A percentile compares a stretch with the other conserved stretches of the same genome.
Evolutionary conservation across 1,284 basidiomycete species (phyloP).

Genomic region (Cutaneotrichosporon spelunceum): DNA sequence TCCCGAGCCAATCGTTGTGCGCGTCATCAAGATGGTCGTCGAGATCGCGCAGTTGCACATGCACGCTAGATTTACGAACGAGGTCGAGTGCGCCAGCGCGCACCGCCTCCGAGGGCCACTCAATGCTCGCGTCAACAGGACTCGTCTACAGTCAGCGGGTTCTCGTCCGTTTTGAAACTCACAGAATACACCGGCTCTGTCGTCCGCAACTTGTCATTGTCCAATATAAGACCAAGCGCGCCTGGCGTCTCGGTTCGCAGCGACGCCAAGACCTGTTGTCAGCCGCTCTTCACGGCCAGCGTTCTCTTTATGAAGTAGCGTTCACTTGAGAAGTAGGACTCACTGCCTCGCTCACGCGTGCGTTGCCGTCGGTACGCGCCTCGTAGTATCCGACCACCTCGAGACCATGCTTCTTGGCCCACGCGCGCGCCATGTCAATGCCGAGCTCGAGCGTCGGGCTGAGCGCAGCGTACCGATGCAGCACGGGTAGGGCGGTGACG

Average conservation of each 20-base stretch:
- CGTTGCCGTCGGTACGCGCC: constrained; percentile 21
- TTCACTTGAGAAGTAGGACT: not conserved
- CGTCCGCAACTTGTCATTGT: constrained; percentile 39
- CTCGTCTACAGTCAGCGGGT: constrained; percentile 6
- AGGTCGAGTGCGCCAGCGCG: constrained; percentile 29
- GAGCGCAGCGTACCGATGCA: constrained; percentile 50
- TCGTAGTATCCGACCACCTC: constrained; percentile 46
- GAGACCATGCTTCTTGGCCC: constrained; percentile 20
- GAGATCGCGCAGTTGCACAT: constrained; percentile 41
- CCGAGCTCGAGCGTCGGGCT: constrained; percentile 46
- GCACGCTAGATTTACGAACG: constrained; percentile 32
- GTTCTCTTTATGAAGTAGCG: no score
- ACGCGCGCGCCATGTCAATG: constrained; percentile 39
- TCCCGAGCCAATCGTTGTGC: constrained; percentile 24
- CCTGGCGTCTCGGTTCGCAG: not conserved
- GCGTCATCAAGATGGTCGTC: constrained; percentile 51
- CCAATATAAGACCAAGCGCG: constrained; percentile 19
- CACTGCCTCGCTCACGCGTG: constrained; percentile 26
- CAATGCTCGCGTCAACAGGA: not conserved
- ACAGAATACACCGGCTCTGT: constrained; percentile 33
- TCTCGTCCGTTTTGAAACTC: not conserved
- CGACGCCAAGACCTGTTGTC: constrained; percentile 3
- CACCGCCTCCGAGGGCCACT: constrained; percentile 16
- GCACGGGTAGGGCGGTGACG: constrained; percentile 46
- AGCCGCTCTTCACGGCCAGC: no score